Percentiles rank a stretch among this genome's conserved stretches.
These are phyloP conservation scores for Pyrrhoderma lamaoense DNA, from an alignment of 1,284 basidiomycete species.

Conservation along the genomic window DNA sequence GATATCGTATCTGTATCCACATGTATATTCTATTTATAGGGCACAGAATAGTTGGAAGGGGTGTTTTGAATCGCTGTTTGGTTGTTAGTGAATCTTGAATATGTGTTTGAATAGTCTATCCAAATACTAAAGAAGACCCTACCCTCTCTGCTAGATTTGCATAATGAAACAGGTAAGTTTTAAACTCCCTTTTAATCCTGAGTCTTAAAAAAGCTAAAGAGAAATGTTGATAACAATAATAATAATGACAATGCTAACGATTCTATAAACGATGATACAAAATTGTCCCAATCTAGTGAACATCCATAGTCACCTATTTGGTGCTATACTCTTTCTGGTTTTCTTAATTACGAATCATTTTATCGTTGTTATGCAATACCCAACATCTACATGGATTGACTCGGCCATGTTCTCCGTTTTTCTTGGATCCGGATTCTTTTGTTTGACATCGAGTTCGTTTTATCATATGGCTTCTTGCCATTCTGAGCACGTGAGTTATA, in stretches of 20 bases:
- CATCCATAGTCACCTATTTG: slow-evolving; percentile 83
- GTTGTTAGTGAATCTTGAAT: slow-evolving; percentile 47
- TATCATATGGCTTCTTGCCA: slow-evolving; percentile 78
- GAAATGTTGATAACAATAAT: no score
- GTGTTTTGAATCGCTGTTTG: slow-evolving; percentile 62
- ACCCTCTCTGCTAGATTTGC: slow-evolving; percentile 49
- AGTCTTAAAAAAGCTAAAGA: no score
- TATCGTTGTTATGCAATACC: slow-evolving; percentile 42
- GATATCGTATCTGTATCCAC: no score
- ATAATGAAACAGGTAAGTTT: slow-evolving; percentile 78
- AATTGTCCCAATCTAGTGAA: slow-evolving; percentile 53
- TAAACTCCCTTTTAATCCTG: no score
- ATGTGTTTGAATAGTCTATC: slow-evolving; percentile 1
- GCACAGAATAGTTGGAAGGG: slow-evolving; percentile 56
- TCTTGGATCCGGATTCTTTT: slow-evolving; percentile 66
- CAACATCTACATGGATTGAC: slow-evolving; percentile 55
- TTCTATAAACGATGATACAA: no score
- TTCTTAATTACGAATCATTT: slow-evolving; percentile 49
- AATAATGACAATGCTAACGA: neutral
- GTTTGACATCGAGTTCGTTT: slow-evolving; percentile 67
- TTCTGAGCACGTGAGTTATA: slow-evolving; percentile 47
- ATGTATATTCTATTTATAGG: no score
- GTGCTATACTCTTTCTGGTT: slow-evolving; percentile 56
- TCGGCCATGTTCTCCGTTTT: slow-evolving; percentile 60
- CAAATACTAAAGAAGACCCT: slow-evolving; percentile 1